Evolutionary conservation across 2,329 filamentous ascomycete species (phyloP), one percentile per base, ranked within the genome.

Genomic region (Clarireedia paspali): DNA sequence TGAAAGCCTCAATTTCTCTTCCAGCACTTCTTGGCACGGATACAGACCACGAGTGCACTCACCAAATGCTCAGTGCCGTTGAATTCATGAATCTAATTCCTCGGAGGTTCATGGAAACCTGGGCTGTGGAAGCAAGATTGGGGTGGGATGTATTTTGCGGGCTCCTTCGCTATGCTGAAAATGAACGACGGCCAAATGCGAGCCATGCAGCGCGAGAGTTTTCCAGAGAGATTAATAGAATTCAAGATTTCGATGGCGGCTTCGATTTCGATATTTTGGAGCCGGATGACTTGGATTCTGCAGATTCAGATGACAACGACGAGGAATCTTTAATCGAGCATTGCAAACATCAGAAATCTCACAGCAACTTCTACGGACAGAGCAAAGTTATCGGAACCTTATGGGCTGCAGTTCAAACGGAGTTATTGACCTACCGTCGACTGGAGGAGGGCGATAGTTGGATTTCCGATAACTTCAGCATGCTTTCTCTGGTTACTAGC

Each of bases 401-500:
- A 7, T 73, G 70, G 70, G 71, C 71, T 9, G 60, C 67, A 0
- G 61, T 72, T 3, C 69, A 73, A 54, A 69, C 70, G 9, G 72
- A 74, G 47, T 47, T 73, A 2, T 48, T 72, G 5, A 70, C 70
- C 1, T 72, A 73, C 53, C 61, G 71, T 45, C 66, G 70, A 36
- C 40, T 72, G 2, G 48, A 59, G 2, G 63, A 64, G 6, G 53
- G 49, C 2, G 65, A 68, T 50, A 24, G 58, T 2, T 64, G 62
- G 62, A 59, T 61, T n/a, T 64, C 62, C 12, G 39, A 47, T 38
- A 54, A 60, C 38, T 61, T 61, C 38, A 45, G 55, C n/a, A 58
- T 61, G 55, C 26, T n/a, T n/a, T 51, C 55, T 38, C 5, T 57
- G n/a, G 26, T 53, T 24, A 14, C 17, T 46, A 14, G 42, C 20